Evolutionary conservation across 805 yeast species (phyloP), one percentile per base, ranked within the genome.

Genomic region (Ogataea neopini): DNA sequence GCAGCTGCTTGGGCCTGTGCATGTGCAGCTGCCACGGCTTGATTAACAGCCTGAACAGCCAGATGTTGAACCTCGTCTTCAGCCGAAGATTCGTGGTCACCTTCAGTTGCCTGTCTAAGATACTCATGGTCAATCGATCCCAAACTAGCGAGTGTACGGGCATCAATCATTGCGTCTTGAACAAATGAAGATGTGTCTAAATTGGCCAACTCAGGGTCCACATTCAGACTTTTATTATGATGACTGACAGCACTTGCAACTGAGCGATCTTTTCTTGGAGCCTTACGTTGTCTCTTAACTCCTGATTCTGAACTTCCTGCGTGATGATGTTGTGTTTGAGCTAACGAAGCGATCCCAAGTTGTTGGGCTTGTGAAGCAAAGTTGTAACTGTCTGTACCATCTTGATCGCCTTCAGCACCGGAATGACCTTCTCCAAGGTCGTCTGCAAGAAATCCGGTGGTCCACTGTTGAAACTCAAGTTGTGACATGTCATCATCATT

Each of bases 141-240:
- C 17, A 75, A 60, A 52, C 71, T 73, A 17, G 84, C 83, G 48
- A 84, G 70, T 35, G 83, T 80, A 43, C 84, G 73, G 0, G 88
- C 87, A 56, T 84, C 87, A 52, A 82, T 70, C 39, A 85, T 81
- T 1, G 87, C 88, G 40, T 84, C 88, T 49, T 83, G 81, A 9
- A 83, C 89, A 46, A 84, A 68, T 14, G 76, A 58, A 9, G 71
- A 57, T 3, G 69, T 55, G 47, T 76, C 82, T 20, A 77, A 49
- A 28, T 76, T 76, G 8, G 81, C 77, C 32, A 81, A 59, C 53
- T 76, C 85, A 0, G 85, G 84, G 59, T 81, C 85, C 28, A 80
- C 84, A 28, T 74, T 77, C 38, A 66, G 43, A 47, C 60, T 56
- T 32, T 48, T 52, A 22, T 41, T 44, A 20, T 36, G 22, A 14